Conservation (phyloP, 2,329 filamentous ascomycete genomes). For the Microcera coccophila region DNA sequence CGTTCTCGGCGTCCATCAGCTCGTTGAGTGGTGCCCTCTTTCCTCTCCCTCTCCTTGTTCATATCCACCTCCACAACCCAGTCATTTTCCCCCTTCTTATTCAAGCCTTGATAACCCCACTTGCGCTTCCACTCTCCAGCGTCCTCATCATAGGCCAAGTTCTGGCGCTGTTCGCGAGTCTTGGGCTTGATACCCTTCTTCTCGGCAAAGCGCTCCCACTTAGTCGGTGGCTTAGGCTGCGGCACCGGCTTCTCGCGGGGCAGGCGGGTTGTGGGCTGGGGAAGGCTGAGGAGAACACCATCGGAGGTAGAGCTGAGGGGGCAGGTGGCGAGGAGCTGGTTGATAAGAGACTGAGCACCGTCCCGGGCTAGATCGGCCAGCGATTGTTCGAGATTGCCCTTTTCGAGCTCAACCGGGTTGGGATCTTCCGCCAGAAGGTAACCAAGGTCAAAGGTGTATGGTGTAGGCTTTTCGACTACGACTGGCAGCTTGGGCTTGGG, state of each 20-base stretch:
- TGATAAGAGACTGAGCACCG: slow-evolving; percentile 86
- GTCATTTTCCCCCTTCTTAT: slow-evolving; percentile 76
- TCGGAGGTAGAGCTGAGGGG: slow-evolving; percentile 65
- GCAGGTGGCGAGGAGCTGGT: slow-evolving; percentile 89
- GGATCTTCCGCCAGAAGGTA: slow-evolving; percentile 82
- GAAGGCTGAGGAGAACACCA: slow-evolving; percentile 76
- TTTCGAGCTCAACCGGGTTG: slow-evolving; percentile 67
- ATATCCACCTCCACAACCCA: slow-evolving; percentile 92
- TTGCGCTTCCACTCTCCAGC: slow-evolving; percentile 86
- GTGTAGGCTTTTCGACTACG: slow-evolving; percentile 74
- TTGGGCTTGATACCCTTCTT: slow-evolving; percentile 96
- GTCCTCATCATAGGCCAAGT: slow-evolving; percentile 80
- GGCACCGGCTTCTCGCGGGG: slow-evolving; percentile 93
- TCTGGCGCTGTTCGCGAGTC: slow-evolving; percentile 67
- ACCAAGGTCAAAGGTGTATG: slow-evolving; percentile 89
- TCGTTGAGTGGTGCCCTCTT: slow-evolving; percentile 58
- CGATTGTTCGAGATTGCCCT: slow-evolving; percentile 56
- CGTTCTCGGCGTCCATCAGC: slow-evolving; percentile 62
- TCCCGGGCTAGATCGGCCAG: slow-evolving; percentile 76
- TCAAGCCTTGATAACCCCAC: slow-evolving; percentile 91
- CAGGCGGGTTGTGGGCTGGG: slow-evolving; percentile 63
- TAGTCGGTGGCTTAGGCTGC: slow-evolving; percentile 74
- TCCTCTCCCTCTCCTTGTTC: slow-evolving; percentile 60
- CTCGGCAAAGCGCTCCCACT: slow-evolving; percentile 92
- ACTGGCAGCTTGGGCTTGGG: slow-evolving; percentile 53